These are phyloP conservation scores for Leccinum disarticulatum DNA, from an alignment of 768 basidiomycete genomes.

Conservation along the genomic window DNA sequence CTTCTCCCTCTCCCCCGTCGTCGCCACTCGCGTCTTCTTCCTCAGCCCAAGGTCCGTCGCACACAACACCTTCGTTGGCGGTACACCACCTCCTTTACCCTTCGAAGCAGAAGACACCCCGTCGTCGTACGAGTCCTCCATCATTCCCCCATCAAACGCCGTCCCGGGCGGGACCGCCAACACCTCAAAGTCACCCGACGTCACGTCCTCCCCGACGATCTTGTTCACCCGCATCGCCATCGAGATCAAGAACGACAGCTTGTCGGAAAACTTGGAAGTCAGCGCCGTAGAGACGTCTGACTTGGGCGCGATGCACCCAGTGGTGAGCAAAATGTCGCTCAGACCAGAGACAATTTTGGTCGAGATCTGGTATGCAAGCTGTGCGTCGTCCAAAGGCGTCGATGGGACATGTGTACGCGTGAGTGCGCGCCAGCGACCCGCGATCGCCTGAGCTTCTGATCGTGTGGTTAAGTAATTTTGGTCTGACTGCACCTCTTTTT, in stretches of 20 bases:
- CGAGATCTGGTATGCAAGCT: constrained; percentile 24
- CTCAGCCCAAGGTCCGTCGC: constrained; percentile 39
- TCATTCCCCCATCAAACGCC: constrained; percentile 24
- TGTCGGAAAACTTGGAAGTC: constrained; percentile 42
- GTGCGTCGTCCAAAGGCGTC: constrained; percentile 20
- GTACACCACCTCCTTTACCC: background rate
- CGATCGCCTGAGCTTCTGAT: constrained; percentile 44
- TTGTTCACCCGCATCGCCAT: constrained; percentile 49
- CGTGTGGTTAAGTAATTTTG: background rate
- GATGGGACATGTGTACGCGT: constrained; percentile 35
- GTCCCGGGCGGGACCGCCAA: constrained; percentile 25
- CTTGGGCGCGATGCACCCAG: constrained; percentile 26
- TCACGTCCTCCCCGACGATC: constrained; percentile 32
- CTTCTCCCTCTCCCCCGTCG: constrained; percentile 28
- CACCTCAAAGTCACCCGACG: constrained; percentile 34
- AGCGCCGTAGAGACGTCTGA: constrained; percentile 39
- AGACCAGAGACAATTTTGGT: constrained; percentile 27
- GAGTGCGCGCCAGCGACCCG: constrained; percentile 45
- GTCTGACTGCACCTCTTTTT: background rate
- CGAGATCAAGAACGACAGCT: constrained; percentile 43
- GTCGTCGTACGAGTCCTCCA: constrained; percentile 36
- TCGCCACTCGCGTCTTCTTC: constrained; percentile 27
- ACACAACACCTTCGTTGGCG: constrained; percentile 30
- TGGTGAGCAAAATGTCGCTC: constrained; percentile 28
- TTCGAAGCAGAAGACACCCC: constrained; percentile 12